phyloP scores from a whole-genome alignment of 148 eudicot genomes.

The Heliamphora exappendiculata region DNA sequence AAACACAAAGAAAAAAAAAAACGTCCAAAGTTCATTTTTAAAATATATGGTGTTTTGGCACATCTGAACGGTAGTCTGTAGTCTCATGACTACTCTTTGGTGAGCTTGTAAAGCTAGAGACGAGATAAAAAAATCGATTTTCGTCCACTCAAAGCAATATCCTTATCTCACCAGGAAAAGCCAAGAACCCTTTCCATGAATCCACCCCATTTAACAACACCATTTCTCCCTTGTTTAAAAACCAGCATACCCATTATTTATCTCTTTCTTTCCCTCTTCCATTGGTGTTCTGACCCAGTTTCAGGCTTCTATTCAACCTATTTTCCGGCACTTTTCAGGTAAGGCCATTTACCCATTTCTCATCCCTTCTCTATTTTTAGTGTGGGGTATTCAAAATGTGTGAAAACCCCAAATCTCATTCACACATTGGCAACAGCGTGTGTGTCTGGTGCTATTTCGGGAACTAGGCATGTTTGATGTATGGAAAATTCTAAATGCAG shows the following conservation, averaged over 20 bases:
- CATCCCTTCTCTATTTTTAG: neutral
- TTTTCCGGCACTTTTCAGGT: slow-evolving; percentile 1
- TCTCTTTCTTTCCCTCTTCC: slow-evolving; percentile 3
- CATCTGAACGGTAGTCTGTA: no score
- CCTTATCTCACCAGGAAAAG: slow-evolving; percentile 62
- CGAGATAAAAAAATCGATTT: slow-evolving; percentile 30
- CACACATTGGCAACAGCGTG: neutral
- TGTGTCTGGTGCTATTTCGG: neutral
- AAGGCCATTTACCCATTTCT: neutral
- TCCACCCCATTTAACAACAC: slow-evolving; percentile 4
- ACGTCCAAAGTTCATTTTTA: no score
- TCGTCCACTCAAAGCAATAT: slow-evolving; percentile 49
- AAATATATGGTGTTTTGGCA: no score
- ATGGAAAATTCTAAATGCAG: no score
- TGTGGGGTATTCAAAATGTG: neutral
- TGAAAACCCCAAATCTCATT: neutral
- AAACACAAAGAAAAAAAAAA: no score
- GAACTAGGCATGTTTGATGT: neutral
- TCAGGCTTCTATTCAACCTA: neutral
- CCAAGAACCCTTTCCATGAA: slow-evolving; percentile 19
- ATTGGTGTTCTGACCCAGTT: neutral
- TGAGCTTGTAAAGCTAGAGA: slow-evolving; percentile 26
- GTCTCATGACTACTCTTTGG: slow-evolving; percentile 24
- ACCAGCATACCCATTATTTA: neutral
- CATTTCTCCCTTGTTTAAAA: neutral